These are phyloP conservation scores for Penicillium digitatum DNA, from an alignment of 2,329 filamentous ascomycete species.

Conservation along the genomic window DNA sequence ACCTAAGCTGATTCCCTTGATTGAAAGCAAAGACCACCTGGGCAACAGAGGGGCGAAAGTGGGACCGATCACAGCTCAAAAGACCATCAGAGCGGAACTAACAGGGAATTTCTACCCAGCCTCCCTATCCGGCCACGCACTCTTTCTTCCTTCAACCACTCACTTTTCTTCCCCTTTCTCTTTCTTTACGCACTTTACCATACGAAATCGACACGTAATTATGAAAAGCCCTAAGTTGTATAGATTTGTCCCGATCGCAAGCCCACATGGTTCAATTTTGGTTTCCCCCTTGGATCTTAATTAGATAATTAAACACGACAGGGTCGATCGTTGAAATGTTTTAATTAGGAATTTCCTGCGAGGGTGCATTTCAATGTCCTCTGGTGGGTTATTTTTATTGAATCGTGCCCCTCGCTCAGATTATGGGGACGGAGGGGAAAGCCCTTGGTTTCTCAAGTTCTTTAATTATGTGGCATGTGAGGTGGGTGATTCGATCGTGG, in stretches of 20 bases:
- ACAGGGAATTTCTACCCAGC: slow-evolving; percentile 3
- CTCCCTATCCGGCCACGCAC: slow-evolving; percentile 23
- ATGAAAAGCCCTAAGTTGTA: slow-evolving; percentile 3
- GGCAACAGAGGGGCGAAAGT: slow-evolving; percentile 18
- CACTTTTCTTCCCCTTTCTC: slow-evolving; percentile 9
- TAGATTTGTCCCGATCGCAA: slow-evolving; percentile 13
- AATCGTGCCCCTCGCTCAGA: slow-evolving; percentile 7
- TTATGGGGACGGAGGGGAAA: slow-evolving; percentile 2
- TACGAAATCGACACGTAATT: slow-evolving; percentile 25
- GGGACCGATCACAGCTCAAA: slow-evolving; percentile 11
- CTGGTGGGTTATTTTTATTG: neutral
- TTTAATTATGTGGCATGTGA: slow-evolving; percentile 27
- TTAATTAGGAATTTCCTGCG: neutral
- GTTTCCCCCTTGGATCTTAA: neutral
- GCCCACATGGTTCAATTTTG: slow-evolving; percentile 13
- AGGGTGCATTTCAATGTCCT: slow-evolving; percentile 2
- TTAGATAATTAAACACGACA: slow-evolving; percentile 7
- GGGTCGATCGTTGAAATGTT: slow-evolving; percentile 4
- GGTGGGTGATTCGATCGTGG: slow-evolving; percentile 24
- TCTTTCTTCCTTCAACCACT: slow-evolving; percentile 15
- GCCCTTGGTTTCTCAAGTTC: slow-evolving; percentile 15
- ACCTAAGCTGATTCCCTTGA: slow-evolving; percentile 21
- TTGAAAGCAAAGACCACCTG: slow-evolving; percentile 4
- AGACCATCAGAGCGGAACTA: neutral
- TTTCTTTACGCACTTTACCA: slow-evolving; percentile 8